Evolutionary conservation across 345 rosid species (phyloP), one percentile per base, ranked within the genome.

Genomic region (Balakata baccata): DNA sequence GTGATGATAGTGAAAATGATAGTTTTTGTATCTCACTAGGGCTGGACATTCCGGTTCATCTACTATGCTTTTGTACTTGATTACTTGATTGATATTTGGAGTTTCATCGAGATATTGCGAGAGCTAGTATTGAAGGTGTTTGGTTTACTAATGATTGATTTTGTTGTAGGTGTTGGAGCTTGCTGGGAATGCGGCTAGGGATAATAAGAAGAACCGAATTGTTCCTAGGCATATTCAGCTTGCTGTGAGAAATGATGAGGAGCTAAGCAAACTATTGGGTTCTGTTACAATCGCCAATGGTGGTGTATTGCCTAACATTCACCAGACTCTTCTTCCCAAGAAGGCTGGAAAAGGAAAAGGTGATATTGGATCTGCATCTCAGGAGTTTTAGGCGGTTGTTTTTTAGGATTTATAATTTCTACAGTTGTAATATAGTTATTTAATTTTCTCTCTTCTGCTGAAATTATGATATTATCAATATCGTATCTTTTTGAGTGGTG

Each of bases 171-270:
- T 90, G 60, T 70, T 90, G 80, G 92, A 90, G 78, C 82, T 90
- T 11, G 92, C 90, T n/a, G 92, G 96, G 0, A 90, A 90, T 34
- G 95, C 95, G 0, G 95, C 93, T 0, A 86, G 96, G 49, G 93
- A 89, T 38, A 90, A 90, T 79, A 90, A 90, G 85, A 90, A 89
- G 88, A 87, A 85, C 18, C 78, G 90, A 2, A 90, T 90, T 0
- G 84, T 86, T 45, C 93, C 92, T 1, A 84, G 96, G 80, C 96
- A 90, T 71, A 90, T 90, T 43, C 96, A 90, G 45, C 78, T 89
- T 16, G 96, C 93, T 0, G 90, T 89, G 67, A 87, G 89, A 66
- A 90, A 88, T 14, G 90, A 90, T 12, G 91, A 90, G 73, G 91
- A 90, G 45, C 74, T 90, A 13, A 88, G 92, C 72, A 89, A 86